Base-by-base conservation (phyloP, 2,329 filamentous ascomycete species). In the Colletotrichum theobromicola region DNA sequence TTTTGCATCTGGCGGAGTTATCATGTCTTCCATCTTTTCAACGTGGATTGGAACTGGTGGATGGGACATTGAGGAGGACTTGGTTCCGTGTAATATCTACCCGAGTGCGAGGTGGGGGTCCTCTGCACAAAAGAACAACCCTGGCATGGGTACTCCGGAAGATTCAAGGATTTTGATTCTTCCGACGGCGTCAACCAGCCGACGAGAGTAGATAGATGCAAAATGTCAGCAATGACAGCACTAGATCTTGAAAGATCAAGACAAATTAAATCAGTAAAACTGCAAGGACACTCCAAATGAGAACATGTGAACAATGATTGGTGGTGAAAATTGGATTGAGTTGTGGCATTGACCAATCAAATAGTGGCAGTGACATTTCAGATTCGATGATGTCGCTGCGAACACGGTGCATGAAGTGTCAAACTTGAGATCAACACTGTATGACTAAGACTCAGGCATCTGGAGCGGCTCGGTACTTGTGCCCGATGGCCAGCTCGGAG, bases 1-100 rank as follows among this genome's bases (percentile, higher is more conserved):
- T 74, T 53, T 65, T 74, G 73, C 73, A 75, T 75, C 64, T 69
- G 60, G 70, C 50, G 73, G 73, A 74, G 73, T 74, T 73, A 37
- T 28, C 5, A 65, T 35, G 26, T 70, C 46, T 50, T 68, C n/a
- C 42, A 50, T 50, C 42, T 53, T 37, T 57, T 62, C n/a, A 26
- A 13, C n/a, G 26, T 53, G 37, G 67, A n/a, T 72, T 63, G 64
- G 70, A 35, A 37, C 26, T 28, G 58, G 34, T n/a, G 26, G 26
- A n/a, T 16, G 16, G 58, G 24, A 9, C 24, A 21, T 37, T 21
- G 55, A 50, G 26, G 30, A 60, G 35, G 35, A 34, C 30, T 46
- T 32, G 42, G 57, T 28, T 67, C 16, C 58, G 28, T 62, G 72
- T 37, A 74, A 61, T 18, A 21, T 61, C 58, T 61, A 65, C 67